Evolutionary conservation across 2,329 filamentous ascomycete genomes (phyloP).

Genomic region (Raffaelea albimanens): DNA sequence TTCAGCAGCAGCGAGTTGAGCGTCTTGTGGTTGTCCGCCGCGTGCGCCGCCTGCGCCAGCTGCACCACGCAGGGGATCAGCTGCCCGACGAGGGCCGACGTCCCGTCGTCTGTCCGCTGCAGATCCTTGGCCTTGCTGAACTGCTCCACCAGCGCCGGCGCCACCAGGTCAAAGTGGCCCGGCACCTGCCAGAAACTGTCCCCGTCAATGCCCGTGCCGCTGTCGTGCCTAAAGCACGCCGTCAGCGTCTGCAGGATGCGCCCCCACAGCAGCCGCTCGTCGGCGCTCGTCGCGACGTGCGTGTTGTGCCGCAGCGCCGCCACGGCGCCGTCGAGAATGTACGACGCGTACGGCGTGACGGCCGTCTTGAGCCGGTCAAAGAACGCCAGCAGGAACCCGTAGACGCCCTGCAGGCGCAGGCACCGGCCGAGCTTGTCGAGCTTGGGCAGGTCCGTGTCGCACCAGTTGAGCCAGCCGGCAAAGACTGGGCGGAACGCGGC

Average conservation of each 20-base stretch:
- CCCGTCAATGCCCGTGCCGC: not conserved
- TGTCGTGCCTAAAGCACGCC: constrained; percentile 72
- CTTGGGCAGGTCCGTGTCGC: constrained; percentile 50
- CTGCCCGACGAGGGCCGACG: constrained; percentile 22
- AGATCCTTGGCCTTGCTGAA: constrained; percentile 35
- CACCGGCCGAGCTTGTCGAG: constrained; percentile 48
- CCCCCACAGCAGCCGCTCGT: constrained; percentile 54
- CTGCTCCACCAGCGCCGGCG: constrained; percentile 60
- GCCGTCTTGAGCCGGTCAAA: constrained; percentile 86
- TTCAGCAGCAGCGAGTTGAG: constrained; percentile 72
- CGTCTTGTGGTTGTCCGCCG: constrained; percentile 82
- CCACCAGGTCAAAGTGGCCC: constrained; percentile 69
- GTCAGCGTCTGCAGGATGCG: constrained; percentile 62
- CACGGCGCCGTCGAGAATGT: constrained; percentile 68
- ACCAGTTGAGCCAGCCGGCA: constrained; percentile 75
- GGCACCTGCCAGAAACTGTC: constrained; percentile 78
- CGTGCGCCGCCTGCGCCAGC: constrained; percentile 71
- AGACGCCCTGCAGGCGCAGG: constrained; percentile 65
- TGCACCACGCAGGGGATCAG: constrained; percentile 70
- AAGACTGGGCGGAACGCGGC: constrained; percentile 89
- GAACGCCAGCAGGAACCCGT: constrained; percentile 69
- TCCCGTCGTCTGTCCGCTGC: constrained; percentile 9
- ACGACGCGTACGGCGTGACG: constrained; percentile 83
- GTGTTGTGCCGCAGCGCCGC: constrained; percentile 42
- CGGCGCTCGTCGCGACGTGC: constrained; percentile 33